A percentile compares a stretch with the other conserved stretches of the same genome.
Conservation (phyloP, 768 basidiomycete species). For the Trichaptum fuscoviolaceum region DNA sequence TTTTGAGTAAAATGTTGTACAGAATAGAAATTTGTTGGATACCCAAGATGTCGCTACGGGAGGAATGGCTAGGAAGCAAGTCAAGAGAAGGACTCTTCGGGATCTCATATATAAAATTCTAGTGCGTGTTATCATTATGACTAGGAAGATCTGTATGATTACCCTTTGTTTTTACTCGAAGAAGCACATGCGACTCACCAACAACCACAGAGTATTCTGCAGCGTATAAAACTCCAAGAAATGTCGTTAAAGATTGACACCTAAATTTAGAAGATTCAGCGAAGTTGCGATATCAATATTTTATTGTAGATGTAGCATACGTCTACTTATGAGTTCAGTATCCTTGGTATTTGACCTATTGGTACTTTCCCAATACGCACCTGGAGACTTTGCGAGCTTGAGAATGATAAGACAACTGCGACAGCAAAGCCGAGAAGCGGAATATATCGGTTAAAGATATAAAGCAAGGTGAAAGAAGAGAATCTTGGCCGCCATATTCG, state of each 20-base stretch:
- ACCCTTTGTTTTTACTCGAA: background rate
- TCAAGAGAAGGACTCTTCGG: background rate
- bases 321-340: background rate
- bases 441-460: constrained; percentile 1
- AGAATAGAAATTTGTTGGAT: background rate
- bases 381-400: background rate
- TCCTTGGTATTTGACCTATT: background rate
- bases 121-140: background rate
- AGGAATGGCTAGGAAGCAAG: background rate
- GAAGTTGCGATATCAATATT: background rate
- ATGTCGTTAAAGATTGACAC: background rate
- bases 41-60: background rate
- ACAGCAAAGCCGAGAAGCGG: background rate
- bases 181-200: background rate
- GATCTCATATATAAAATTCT: background rate
- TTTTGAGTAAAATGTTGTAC: background rate
- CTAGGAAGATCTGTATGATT: background rate
- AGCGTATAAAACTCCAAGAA: background rate
- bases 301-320: background rate
- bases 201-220: background rate
- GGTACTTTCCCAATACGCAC: background rate
- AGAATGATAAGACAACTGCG: background rate
- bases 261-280: background rate
- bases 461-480: background rate
- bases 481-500: background rate